Evolutionary conservation across 495 filamentous ascomycete genomes (phyloP), one percentile per base, ranked within the genome.

Genomic region (Xylaria acuta): DNA sequence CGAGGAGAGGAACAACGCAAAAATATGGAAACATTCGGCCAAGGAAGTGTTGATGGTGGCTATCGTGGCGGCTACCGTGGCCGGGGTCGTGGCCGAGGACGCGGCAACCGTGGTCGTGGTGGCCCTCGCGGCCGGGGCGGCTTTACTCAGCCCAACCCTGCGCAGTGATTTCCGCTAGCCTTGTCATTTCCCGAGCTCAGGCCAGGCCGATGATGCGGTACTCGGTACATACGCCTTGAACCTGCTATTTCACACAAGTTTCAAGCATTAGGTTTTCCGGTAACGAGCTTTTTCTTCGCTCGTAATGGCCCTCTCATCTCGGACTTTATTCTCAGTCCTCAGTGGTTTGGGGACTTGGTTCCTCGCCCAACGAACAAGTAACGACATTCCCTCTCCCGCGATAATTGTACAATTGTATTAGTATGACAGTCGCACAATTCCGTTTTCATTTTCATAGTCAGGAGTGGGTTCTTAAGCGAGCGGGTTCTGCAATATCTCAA

Each of bases 21-120:
- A 81, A 99, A 99, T 79, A 90, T 99, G 71, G 96, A 99, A 83
- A 99, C 96, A 0, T 99, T 99, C 75, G 96, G 96, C n/a, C 94
- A 97, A 81, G 94, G 95, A 54, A 97, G 94, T 75, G 95, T 99
- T 22, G 96, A 99, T 77, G 88, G 87, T 71, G 90, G 92, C 7
- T 94, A 92, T 76, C 89, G 93, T 18, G 91, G 92, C 67, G 92
- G 90, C 67, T 93, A 89, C 77, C 80, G 86, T 59, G 90, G 91
- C 22, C 88, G 92, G 53, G 90, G 91, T 27, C 86, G 92, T 63
- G 91, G 91, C 34, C 88, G 91, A 78, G 90, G 92, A 25, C 62
- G 70, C 20, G 70, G 62, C 27, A 45, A 34, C 14, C 76, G 90
- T 51, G 87, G 88, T 62, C 86, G 89, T 62, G 85, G 85, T 70